A percentile compares a stretch with the other conserved stretches of the same genome.
Conservation (phyloP, 352 stramenopile species). For the Globisporangium radiosum region DNA sequence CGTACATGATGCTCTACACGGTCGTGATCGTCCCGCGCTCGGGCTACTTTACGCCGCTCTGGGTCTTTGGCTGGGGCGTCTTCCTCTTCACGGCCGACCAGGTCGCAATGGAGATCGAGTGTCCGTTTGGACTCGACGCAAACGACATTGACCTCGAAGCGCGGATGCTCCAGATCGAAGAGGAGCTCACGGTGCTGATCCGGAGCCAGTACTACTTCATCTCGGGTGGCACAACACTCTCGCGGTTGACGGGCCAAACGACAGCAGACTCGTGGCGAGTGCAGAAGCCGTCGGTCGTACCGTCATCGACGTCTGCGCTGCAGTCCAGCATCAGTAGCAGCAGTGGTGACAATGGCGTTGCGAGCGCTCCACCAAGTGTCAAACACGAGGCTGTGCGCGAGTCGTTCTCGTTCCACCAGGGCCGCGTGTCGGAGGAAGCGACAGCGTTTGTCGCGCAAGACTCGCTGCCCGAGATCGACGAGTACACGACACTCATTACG, state of each 20-base stretch:
- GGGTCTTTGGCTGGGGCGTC: slow-evolving; percentile 74
- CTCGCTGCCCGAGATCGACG: slow-evolving; percentile 69
- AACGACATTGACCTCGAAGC: slow-evolving; percentile 82
- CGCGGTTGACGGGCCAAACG: slow-evolving; percentile 8
- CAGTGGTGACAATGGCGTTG: neutral
- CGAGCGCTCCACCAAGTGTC: neutral
- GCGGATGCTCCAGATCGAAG: slow-evolving; percentile 66
- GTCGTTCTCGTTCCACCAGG: slow-evolving; percentile 67
- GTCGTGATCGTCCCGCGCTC: slow-evolving; percentile 79
- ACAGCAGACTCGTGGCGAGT: slow-evolving; percentile 1
- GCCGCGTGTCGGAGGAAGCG: slow-evolving; percentile 41
- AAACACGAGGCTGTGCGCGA: slow-evolving; percentile 17
- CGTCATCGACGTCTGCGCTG: neutral
- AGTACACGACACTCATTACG: slow-evolving; percentile 61
- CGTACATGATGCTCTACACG: slow-evolving; percentile 79
- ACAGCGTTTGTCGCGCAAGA: slow-evolving; percentile 21
- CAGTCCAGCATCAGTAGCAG: neutral
- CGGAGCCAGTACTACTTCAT: slow-evolving; percentile 81
- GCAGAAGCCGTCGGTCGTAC: neutral
- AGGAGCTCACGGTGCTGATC: slow-evolving; percentile 75
- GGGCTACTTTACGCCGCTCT: slow-evolving; percentile 64
- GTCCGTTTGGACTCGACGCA: slow-evolving; percentile 66
- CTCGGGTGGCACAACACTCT: slow-evolving; percentile 33
- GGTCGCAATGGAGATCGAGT: slow-evolving; percentile 81
- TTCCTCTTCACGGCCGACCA: slow-evolving; percentile 82